phyloP scores from a whole-genome alignment of 768 basidiomycete species.

The Naganishia onofrii region DNA sequence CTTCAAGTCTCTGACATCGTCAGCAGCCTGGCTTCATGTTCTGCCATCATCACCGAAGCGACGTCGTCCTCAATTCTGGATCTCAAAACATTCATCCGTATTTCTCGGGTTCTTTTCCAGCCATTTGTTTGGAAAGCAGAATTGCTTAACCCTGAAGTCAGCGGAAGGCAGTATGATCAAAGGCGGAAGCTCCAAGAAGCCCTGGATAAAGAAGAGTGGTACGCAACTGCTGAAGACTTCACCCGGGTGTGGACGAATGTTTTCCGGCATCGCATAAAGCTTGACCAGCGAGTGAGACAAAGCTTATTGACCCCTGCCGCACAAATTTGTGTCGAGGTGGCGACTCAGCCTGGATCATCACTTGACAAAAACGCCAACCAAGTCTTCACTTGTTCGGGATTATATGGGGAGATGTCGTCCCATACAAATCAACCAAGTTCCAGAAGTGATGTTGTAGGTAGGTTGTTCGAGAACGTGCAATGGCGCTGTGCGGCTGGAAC shows the following conservation, averaged over 20 bases:
- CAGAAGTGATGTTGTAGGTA: too few relatives aligned
- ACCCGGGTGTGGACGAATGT: constrained; percentile 26
- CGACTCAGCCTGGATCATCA: too few relatives aligned
- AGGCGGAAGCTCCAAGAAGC: constrained; percentile 32
- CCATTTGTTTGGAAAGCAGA: constrained; percentile 22
- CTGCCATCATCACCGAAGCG: constrained; percentile 10
- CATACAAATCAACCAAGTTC: too few relatives aligned
- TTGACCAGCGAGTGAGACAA: background rate
- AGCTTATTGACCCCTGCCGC: too few relatives aligned
- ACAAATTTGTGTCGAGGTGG: too few relatives aligned
- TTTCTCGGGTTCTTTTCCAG: constrained; percentile 29
- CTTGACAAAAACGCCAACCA: too few relatives aligned
- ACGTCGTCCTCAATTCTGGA: constrained; percentile 20
- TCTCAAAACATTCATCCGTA: constrained; percentile 28
- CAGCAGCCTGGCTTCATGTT: constrained; percentile 16
- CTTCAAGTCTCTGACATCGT: constrained; percentile 30
- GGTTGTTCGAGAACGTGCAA: too few relatives aligned
- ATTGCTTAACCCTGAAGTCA: constrained; percentile 8
- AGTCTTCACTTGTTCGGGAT: too few relatives aligned
- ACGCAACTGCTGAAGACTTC: constrained; percentile 27
- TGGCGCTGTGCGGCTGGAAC: too few relatives aligned
- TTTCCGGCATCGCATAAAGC: constrained; percentile 18
- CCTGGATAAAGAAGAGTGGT: constrained; percentile 32
- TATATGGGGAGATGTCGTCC: too few relatives aligned
- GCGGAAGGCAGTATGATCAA: constrained; percentile 31